A percentile compares a stretch with the other conserved stretches of the same genome.
These are phyloP conservation scores for Xylogone sp. DNA, from an alignment of 2,329 filamentous ascomycete genomes.

Conservation along the genomic window DNA sequence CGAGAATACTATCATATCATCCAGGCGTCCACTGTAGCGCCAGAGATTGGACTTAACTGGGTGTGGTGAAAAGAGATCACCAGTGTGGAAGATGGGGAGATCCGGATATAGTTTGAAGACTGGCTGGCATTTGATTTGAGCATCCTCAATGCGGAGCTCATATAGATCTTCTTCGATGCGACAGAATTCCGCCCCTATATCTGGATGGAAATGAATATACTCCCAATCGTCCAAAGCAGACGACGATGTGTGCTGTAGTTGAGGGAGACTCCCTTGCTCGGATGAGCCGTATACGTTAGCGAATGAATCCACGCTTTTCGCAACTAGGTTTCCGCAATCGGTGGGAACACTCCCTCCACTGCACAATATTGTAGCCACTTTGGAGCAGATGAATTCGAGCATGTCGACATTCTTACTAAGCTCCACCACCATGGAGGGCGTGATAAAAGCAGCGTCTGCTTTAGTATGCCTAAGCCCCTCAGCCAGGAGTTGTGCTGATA, in stretches of 20 bases:
- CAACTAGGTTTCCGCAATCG: conserved; percentile 1
- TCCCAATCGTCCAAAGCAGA: conserved; percentile 7
- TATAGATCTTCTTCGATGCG: conserved; percentile 1
- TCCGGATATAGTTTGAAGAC: conserved; percentile 33
- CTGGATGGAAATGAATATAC: conserved; percentile 8
- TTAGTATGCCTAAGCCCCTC: neutral
- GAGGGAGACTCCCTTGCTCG: neutral
- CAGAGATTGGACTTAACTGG: conserved; percentile 31
- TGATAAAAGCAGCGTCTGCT: conserved; percentile 1
- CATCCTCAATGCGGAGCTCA: too few relatives aligned
- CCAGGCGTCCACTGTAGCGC: conserved; percentile 31
- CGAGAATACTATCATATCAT: conserved; percentile 38
- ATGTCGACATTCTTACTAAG: neutral
- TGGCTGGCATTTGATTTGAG: conserved; percentile 16
- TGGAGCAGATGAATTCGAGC: conserved; percentile 1
- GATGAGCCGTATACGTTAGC: conserved; percentile 1
- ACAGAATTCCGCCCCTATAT: conserved; percentile 5
- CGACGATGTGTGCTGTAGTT: neutral
- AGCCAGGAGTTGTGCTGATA: conserved; percentile 1
- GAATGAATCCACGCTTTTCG: neutral
- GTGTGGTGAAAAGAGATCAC: conserved; percentile 34
- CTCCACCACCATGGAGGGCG: conserved; percentile 3
- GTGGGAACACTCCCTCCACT: conserved; percentile 7
- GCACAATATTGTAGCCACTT: neutral
- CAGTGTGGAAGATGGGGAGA: conserved; percentile 28